Percentiles rank a stretch among this genome's conserved stretches.
Conservation (phyloP, 352 stramenopile genomes). For the Phytophthora crassamura region DNA sequence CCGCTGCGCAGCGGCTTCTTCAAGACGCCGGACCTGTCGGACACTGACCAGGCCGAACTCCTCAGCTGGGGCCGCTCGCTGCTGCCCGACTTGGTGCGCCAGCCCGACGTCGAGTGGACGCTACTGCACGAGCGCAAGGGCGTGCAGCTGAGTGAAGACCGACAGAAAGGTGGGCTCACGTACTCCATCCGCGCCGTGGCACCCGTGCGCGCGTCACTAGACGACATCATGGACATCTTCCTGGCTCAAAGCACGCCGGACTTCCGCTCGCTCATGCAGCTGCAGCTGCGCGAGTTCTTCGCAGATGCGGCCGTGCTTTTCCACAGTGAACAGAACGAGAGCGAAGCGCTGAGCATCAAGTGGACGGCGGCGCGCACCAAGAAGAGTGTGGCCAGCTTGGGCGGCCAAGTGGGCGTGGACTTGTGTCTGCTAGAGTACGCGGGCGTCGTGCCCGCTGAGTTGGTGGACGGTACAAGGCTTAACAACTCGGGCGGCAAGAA, state of each 20-base stretch:
- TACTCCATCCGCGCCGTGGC: slow-evolving; percentile 78
- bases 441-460: slow-evolving; percentile 62
- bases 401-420: slow-evolving; percentile 58
- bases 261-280: slow-evolving; percentile 76
- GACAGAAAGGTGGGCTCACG: slow-evolving; percentile 81
- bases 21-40: slow-evolving; percentile 61
- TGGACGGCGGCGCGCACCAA: slow-evolving; percentile 77
- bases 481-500: slow-evolving; percentile 16
- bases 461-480: slow-evolving; percentile 52
- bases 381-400: slow-evolving; percentile 58
- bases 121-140: slow-evolving; percentile 76
- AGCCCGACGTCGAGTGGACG: slow-evolving; percentile 82
- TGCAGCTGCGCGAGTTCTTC: slow-evolving; percentile 79
- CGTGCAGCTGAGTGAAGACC: slow-evolving; percentile 75
- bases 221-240: slow-evolving; percentile 87
- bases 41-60: slow-evolving; percentile 71
- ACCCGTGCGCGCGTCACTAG: slow-evolving; percentile 62
- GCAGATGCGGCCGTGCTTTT: slow-evolving; percentile 76
- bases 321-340: slow-evolving; percentile 78
- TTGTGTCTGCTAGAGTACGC: slow-evolving; percentile 85
- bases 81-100: slow-evolving; percentile 65
- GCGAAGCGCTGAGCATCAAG: slow-evolving; percentile 82
- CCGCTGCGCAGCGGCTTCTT: slow-evolving; percentile 85
- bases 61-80: slow-evolving; percentile 79
- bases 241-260: slow-evolving; percentile 59